Base-by-base conservation (phyloP, 352 stramenopile species). In the Globisporangium barbulae region DNA sequence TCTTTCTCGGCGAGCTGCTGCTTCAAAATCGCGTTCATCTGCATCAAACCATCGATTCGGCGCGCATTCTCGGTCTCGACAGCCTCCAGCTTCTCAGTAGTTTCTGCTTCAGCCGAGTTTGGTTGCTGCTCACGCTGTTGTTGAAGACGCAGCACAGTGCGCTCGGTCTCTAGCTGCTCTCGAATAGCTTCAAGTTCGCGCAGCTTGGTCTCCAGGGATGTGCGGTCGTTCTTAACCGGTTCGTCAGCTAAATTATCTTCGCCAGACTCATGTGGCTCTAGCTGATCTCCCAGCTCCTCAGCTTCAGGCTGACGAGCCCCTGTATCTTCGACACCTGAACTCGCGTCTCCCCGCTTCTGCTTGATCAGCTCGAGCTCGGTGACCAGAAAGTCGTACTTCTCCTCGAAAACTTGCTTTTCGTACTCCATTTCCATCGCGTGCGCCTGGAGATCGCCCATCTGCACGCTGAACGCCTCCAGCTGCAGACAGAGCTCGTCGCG, bases 341-440 rank as follows among this genome's bases (percentile, higher is more conserved):
- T 39, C 48, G 50, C n/a, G 5, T 50, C 66, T 19, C 73, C 63
- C 5, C 65, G 57, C 53, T 74, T 42, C 5, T 65, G 41, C 61
- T 79, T 74, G 45, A 75, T 50, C 15, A 78, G 58, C 30, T 73
- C 59, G 8, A 81, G 61, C 65, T 81, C 71, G 0, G 67, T 59
- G 10, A 60, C 21, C 21, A 79, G 41, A 57, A 72, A 72, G 19
- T 71, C 71, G 31, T 78, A 72, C 37, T 81, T 78, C 35, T 79
- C 69, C 5, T 70, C 65, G 30, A 73, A 55, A 57, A 71, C 71
- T 42, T 76, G 62, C 44, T 75, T 76, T 30, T 78, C 74, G 21
- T 74, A 58, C 52, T 67, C 57, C 19, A 73, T 45, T 17, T 81
- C 71, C 13, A 48, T 28, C 19, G 61, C 47, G 39, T 70, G 19